Conservation (phyloP, 192 early-diverging fungal genomes). For the Entomortierella parvispora region DNA sequence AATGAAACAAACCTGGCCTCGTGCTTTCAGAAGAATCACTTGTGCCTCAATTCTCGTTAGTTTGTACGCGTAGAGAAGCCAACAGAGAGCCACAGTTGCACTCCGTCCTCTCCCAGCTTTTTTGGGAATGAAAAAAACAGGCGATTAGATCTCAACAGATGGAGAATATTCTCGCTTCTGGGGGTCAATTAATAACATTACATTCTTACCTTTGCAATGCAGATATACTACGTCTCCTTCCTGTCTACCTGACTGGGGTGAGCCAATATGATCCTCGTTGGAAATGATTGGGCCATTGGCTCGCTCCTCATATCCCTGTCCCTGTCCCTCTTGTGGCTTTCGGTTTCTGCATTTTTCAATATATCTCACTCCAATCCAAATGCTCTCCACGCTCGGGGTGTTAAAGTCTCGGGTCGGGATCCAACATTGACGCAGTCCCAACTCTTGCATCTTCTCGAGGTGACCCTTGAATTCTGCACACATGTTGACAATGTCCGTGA, state of each 20-base stretch:
- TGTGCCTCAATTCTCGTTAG: constrained; percentile 32
- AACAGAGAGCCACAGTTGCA: constrained; percentile 45
- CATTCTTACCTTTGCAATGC: constrained; percentile 58
- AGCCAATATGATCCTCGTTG: too few relatives aligned
- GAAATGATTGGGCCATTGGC: too few relatives aligned
- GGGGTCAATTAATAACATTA: background rate
- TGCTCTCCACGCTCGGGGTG: constrained; percentile 45
- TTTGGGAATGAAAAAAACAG: background rate
- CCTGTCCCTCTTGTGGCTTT: too few relatives aligned
- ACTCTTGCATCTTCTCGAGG: constrained; percentile 36
- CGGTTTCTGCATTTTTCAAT: constrained; percentile 41
- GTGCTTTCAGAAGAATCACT: constrained; percentile 24
- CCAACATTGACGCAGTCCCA: constrained; percentile 54
- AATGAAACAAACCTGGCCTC: constrained; percentile 30
- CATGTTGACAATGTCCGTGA: constrained; percentile 54
- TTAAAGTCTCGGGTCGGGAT: constrained; percentile 55
- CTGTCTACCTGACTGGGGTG: too few relatives aligned
- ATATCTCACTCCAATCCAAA: constrained; percentile 38
- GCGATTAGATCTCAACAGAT: too few relatives aligned
- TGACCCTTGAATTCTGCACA: constrained; percentile 62
- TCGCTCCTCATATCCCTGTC: too few relatives aligned
- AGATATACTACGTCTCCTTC: constrained; percentile 48
- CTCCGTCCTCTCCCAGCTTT: constrained; percentile 51
- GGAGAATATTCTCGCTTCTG: too few relatives aligned
- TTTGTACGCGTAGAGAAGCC: constrained; percentile 29